phyloP scores from a whole-genome alignment of 163 green algal genomes.

The Prototheca wickerhamii region DNA sequence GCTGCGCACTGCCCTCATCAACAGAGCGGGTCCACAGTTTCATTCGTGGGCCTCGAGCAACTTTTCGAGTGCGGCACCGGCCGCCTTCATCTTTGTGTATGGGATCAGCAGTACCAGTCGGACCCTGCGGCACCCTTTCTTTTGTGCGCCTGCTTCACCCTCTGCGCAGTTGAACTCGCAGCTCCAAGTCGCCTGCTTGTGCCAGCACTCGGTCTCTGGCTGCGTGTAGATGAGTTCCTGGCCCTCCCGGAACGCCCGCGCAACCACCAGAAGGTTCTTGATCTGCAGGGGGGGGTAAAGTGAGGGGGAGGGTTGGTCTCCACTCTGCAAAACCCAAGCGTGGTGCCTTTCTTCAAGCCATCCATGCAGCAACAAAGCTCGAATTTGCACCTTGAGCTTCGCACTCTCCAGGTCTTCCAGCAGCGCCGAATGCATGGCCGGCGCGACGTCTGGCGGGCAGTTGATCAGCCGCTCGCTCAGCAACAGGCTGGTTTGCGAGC shows the following conservation, averaged over 20 bases:
- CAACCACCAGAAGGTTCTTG: not conserved
- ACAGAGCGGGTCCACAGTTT: too few species aligned
- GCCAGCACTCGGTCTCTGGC: slow-evolving; percentile 83
- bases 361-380: not conserved
- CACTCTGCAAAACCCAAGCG: not conserved
- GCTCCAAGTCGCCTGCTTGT: slow-evolving; percentile 46
- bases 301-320: not conserved
- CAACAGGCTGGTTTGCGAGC: slow-evolving; percentile 59
- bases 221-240: slow-evolving; percentile 52
- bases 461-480: slow-evolving; percentile 88
- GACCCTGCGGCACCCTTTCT: too few species aligned
- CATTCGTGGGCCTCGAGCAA: too few species aligned
- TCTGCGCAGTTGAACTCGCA: slow-evolving; percentile 14
- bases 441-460: slow-evolving; percentile 70
- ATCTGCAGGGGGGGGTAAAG: not conserved
- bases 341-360: slow-evolving; percentile 17
- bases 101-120: too few species aligned
- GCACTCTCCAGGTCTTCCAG: slow-evolving; percentile 53
- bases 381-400: slow-evolving; percentile 2
- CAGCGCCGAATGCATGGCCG: slow-evolving; percentile 72
- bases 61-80: too few species aligned
- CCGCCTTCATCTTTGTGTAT: too few species aligned
- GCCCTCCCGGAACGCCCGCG: not conserved
- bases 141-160: not conserved
- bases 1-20: too few species aligned